Conservation (phyloP, 495 filamentous ascomycete genomes). For the Penicillium argentinense region DNA sequence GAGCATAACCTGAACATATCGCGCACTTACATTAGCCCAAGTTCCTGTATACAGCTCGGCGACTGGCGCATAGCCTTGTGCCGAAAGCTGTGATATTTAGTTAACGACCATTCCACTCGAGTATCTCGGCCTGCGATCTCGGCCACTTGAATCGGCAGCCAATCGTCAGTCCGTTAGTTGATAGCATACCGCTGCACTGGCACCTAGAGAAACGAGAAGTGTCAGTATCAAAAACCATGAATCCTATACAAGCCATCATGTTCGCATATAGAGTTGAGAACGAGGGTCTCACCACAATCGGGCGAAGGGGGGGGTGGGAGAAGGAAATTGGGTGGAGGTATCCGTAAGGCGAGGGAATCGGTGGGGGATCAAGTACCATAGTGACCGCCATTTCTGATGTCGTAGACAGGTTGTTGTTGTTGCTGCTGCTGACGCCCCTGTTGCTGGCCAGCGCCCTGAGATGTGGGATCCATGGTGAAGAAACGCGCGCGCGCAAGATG, state of each 20-base stretch:
- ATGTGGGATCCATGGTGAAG: constrained; percentile 55
- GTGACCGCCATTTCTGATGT: constrained; percentile 79
- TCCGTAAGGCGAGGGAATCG: too few species aligned
- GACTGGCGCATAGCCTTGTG: constrained; percentile 77
- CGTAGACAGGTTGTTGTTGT: constrained; percentile 59
- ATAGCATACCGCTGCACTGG: constrained; percentile 72
- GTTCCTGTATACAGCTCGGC: constrained; percentile 87
- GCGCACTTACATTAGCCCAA: constrained; percentile 91
- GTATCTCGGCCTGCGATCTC: neutral
- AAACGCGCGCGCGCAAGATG: constrained; percentile 8
- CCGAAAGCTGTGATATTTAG: constrained; percentile 54
- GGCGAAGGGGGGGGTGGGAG: too few species aligned
- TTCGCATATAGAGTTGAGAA: too few species aligned
- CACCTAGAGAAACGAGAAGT: constrained; percentile 58
- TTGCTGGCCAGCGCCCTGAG: constrained; percentile 53
- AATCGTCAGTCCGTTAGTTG: too few species aligned
- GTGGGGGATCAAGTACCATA: constrained; percentile 62
- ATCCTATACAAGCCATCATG: too few species aligned
- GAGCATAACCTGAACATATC: too few species aligned
- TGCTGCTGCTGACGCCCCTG: constrained; percentile 55
- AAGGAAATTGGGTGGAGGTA: too few species aligned
- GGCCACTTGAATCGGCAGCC: too few species aligned
- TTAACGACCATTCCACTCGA: neutral
- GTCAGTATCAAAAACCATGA: neutral
- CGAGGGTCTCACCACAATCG: too few species aligned